Percentiles rank a stretch among this genome's conserved stretches.
Evolutionary conservation across 148 eudicot genomes (phyloP).

Genomic region (Camellia japonica): DNA sequence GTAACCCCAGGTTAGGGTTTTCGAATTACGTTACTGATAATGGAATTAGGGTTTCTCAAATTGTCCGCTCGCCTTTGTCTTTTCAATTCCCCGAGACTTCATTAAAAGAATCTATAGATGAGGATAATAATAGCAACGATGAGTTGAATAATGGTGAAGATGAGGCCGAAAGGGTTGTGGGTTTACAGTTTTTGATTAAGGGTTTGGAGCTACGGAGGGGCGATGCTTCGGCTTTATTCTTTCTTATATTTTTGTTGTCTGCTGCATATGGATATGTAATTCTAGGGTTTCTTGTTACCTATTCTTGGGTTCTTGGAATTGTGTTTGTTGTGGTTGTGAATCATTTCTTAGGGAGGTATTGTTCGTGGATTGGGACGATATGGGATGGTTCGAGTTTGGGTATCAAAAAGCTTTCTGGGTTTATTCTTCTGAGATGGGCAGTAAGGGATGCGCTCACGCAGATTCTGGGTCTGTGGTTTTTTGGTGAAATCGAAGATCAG

Average conservation of each 20-base stretch:
- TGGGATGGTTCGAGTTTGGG: conserved; percentile 77
- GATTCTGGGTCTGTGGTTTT: conserved; percentile 73
- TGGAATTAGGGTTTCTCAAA: conserved; percentile 36
- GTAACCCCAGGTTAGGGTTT: conserved; percentile 40
- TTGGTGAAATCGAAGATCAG: conserved; percentile 85
- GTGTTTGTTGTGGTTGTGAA: conserved; percentile 65
- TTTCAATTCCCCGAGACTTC: conserved; percentile 18
- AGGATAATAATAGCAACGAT: background rate
- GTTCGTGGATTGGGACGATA: conserved; percentile 38
- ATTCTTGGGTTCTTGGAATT: conserved; percentile 76
- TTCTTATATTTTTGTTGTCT: conserved; percentile 57
- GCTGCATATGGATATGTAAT: conserved; percentile 80
- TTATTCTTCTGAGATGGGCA: conserved; percentile 87
- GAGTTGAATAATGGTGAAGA: conserved; percentile 13
- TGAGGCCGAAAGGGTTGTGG: conserved; percentile 33
- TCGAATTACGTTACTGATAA: conserved; percentile 33
- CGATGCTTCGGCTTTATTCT: conserved; percentile 60
- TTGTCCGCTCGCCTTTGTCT: conserved; percentile 31
- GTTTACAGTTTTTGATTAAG: conserved; percentile 52
- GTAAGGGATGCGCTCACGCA: conserved; percentile 84
- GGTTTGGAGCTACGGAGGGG: conserved; percentile 63
- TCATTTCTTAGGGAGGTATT: conserved; percentile 51
- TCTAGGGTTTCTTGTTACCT: conserved; percentile 68
- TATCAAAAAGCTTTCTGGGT: conserved; percentile 69
- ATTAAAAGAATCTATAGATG: background rate